A percentile compares a stretch with the other conserved stretches of the same genome.
These are phyloP conservation scores for Ophioceras dolichostomum DNA, from an alignment of 2,329 filamentous ascomycete genomes.

Conservation along the genomic window DNA sequence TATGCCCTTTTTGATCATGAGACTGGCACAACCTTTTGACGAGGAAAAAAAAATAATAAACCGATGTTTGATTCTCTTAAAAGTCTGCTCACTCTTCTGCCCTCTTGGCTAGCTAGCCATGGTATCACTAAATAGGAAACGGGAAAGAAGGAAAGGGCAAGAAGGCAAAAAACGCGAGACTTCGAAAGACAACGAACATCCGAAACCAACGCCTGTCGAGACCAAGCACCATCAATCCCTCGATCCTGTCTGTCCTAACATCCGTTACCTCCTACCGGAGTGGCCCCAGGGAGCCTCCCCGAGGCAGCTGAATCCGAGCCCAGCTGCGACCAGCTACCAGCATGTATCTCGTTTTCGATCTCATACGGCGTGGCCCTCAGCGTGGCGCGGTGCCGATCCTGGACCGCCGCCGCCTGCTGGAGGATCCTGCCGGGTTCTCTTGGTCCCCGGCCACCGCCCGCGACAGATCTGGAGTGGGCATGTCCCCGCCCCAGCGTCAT, in stretches of 20 bases:
- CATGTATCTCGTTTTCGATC: not conserved
- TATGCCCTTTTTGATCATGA: too few species aligned
- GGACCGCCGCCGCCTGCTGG: too few species aligned
- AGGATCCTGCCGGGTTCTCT: too few species aligned
- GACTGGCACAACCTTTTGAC: too few species aligned
- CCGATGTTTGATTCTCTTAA: too few species aligned
- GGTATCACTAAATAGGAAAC: not conserved
- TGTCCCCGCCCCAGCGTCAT: not conserved
- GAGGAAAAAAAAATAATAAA: too few species aligned
- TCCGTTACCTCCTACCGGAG: too few species aligned
- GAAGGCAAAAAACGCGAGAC: not conserved
- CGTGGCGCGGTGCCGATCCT: not conserved
- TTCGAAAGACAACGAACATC: not conserved
- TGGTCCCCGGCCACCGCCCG: not conserved
- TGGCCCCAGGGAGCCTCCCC: not conserved
- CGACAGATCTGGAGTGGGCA: not conserved
- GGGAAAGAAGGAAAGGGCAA: not conserved
- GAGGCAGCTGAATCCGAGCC: not conserved
- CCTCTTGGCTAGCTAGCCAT: not conserved
- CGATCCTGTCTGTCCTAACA: too few species aligned
- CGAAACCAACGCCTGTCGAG: too few species aligned
- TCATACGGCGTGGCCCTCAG: not conserved
- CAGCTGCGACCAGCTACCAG: conserved; percentile 1
- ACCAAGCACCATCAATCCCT: not conserved
- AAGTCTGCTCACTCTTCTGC: not conserved